Base-by-base conservation (phyloP, 139 green algal species). In the Coelastrella sp. region DNA sequence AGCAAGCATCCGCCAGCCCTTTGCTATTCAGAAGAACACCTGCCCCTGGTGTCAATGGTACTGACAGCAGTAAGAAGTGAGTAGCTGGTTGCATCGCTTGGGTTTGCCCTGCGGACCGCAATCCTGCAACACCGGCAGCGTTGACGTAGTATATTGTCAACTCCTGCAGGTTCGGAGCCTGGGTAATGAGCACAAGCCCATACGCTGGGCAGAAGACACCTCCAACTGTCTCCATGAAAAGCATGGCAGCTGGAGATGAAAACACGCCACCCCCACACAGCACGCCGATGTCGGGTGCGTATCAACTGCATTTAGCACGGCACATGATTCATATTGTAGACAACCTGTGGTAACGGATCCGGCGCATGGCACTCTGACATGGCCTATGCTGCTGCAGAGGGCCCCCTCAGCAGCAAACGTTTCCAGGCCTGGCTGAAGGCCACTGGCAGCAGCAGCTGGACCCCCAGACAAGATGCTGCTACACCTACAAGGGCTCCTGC, bases 391-490 rank as follows among this genome's bases (percentile, higher is more conserved):
- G 3, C 59, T 74, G 60, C 80, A 86, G 80, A 59, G 23, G 32
- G n/a, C n/a, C 4, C 59, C n/a, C 61, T 13, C 66, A 66, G 59
- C 83, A 71, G 19, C 83, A 19, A 80, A 17, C 66, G 61, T 54
- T 80, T 88, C 54, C 83, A 88, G 68, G 83, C 83, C 61, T 88
- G 83, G 83, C 57, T 88, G 83, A 73, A 58, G 5, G 83, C 83
- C 68, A 88, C 83, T 57, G 66, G 54, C 83, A 88, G 68, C 66
- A 88, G n/a, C 54, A 80, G 68, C 66, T 88, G 64, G 58, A 88
- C 83, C 54, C 83, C 83, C 14, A 73, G 57, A 2, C 66, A 32
- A 19, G 54, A 73, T 17, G 83, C 83, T 56, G 19, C 7, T 13
- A 88, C 83, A 56, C 83, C 83, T 5, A 32, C 83, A 20, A 7